These are phyloP conservation scores for Botrytis squamosa DNA, from an alignment of 2,329 filamentous ascomycete genomes.

Conservation along the genomic window DNA sequence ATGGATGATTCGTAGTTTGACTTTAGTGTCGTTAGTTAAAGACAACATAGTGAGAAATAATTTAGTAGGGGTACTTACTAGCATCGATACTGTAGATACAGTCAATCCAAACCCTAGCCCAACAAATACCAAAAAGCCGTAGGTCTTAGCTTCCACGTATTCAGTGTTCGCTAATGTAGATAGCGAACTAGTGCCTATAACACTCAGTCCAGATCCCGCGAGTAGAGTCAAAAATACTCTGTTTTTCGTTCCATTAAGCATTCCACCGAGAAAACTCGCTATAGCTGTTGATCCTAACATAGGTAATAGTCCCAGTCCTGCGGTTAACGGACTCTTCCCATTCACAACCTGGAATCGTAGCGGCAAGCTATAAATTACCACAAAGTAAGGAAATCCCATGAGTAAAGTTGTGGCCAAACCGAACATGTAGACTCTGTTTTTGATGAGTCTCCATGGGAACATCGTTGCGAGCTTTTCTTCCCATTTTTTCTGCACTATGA, in stretches of 20 bases:
- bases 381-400: conserved; percentile 57
- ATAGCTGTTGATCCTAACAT: conserved; percentile 57
- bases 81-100: not conserved
- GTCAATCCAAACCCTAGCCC: not conserved
- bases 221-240: not conserved
- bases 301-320: conserved; percentile 58
- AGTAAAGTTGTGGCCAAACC: conserved; percentile 50
- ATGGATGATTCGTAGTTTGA: not conserved
- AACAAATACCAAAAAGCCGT: not conserved
- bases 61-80: not conserved
- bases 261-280: conserved; percentile 36
- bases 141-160: not conserved
- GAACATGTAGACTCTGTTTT: conserved; percentile 27
- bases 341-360: conserved; percentile 61
- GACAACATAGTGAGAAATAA: rapidly evolving
- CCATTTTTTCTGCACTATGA: conserved; percentile 38
- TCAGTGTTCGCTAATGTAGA: not conserved
- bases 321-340: conserved; percentile 50
- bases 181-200: not conserved
- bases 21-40: not conserved
- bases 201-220: not conserved
- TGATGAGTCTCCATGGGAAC: conserved; percentile 30
- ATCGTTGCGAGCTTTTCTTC: conserved; percentile 26
- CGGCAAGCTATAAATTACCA: conserved; percentile 57
- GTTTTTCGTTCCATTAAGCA: not conserved